Conservation (phyloP, 805 yeast genomes). For the Groenewaldozyma salmanticensis region DNA sequence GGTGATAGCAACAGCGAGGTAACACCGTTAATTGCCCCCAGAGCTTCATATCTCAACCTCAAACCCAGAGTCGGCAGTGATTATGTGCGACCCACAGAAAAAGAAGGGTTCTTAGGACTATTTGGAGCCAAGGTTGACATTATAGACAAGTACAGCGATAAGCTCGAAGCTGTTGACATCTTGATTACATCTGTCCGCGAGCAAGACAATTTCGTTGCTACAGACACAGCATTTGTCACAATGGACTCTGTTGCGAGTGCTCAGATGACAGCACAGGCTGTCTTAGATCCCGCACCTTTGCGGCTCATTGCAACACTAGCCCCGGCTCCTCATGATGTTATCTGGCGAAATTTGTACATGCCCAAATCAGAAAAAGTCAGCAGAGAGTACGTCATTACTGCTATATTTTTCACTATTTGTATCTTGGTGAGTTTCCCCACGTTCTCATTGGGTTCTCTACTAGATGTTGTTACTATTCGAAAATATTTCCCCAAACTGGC, state of each 20-base stretch:
- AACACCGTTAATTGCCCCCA: background rate
- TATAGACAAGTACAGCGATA: conserved; percentile 63
- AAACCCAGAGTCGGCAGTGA: background rate
- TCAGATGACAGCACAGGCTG: conserved; percentile 94
- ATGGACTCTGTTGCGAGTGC: conserved; percentile 94
- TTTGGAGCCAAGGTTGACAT: conserved; percentile 72
- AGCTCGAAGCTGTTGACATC: conserved; percentile 58
- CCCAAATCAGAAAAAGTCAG: conserved; percentile 62
- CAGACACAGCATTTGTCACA: conserved; percentile 87
- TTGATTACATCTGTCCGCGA: conserved; percentile 47
- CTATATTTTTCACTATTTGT: conserved; percentile 56
- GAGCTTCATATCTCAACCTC: background rate
- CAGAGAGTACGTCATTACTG: conserved; percentile 56
- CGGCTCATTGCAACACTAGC: conserved; percentile 75
- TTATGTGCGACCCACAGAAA: conserved; percentile 51
- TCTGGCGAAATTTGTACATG: conserved; percentile 84
- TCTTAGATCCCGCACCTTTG: conserved; percentile 80
- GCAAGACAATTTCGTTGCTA: conserved; percentile 46
- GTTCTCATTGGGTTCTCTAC: conserved; percentile 53
- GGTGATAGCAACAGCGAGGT: conserved; percentile 1
- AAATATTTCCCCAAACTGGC: conserved; percentile 81
- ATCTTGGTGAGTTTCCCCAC: background rate
- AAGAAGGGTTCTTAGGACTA: conserved; percentile 50
- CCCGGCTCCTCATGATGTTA: conserved; percentile 92
- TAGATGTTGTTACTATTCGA: conserved; percentile 68